Base-by-base conservation (phyloP, 352 stramenopile genomes). In the Phytophthora europaea region DNA sequence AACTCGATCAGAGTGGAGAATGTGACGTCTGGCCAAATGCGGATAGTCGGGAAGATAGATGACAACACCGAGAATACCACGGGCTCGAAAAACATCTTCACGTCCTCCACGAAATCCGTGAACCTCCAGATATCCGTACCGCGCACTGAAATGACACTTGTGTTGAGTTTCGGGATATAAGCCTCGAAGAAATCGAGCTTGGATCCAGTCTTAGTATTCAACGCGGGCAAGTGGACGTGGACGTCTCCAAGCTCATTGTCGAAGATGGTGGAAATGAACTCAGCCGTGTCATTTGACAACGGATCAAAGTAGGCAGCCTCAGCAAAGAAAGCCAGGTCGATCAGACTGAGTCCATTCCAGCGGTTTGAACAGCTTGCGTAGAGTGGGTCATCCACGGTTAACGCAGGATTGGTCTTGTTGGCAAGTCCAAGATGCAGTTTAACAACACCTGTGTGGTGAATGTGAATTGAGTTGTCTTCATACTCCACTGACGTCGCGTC, bases 31-130 rank as follows among this genome's bases (percentile, higher is more conserved):
- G 90, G 90, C 90, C 90, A 97, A 60, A 98, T 97, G n/a, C 92
- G 86, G 65, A 98, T 97, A 1, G 92, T 97, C 3, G 92, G 92
- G 70, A 98, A 98, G 48, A 98, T 84, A 2, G 86, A 89, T 4
- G 89, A 97, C 20, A 98, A 40, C n/a, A 95, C 84, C 31, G 87
- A 90, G 67, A 98, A 95, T 3, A 97, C 91, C 8, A 98, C 89
- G 2, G 92, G 92, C 75, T 98, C 92, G 45, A 91, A 83, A 78
- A 94, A 96, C 89, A 97, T 96, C 77, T 97, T 98, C 59, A 95
- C 87, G 62, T 98, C 92, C 66, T 98, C 92, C 22, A 97, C 87
- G 45, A 98, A 96, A 72, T 98, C 92, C 2, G 85, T 94, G 59
- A 97, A 95, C 36, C 92, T 85, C 76, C 91, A 96, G 15, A 98